phyloP scores from a whole-genome alignment of 2,329 filamentous ascomycete species.

The Xylariomycetidae sp. region DNA sequence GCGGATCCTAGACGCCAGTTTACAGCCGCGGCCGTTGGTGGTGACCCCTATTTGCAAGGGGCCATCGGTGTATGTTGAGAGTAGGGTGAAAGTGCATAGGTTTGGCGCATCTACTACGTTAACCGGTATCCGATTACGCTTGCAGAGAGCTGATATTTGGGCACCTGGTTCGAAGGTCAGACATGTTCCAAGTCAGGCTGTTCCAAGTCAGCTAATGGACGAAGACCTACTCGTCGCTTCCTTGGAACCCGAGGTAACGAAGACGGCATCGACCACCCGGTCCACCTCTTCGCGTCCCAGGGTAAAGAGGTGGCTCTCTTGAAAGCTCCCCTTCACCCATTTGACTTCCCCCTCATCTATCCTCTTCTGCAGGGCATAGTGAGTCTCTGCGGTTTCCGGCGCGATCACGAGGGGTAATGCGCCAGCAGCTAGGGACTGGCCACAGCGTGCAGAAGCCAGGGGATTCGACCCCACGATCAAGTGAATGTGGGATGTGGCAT shows the following conservation, averaged over 20 bases:
- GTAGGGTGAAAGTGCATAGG: slow-evolving; percentile 82
- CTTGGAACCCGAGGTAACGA: slow-evolving; percentile 62
- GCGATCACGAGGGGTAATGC: slow-evolving; percentile 76
- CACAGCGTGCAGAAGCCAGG: slow-evolving; percentile 77
- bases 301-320: slow-evolving; percentile 63
- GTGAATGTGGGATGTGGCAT: slow-evolving; percentile 67
- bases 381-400: slow-evolving; percentile 54
- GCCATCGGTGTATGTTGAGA: slow-evolving; percentile 84
- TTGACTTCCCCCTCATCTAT: slow-evolving; percentile 61
- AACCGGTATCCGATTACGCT: slow-evolving; percentile 75
- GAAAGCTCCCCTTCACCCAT: slow-evolving; percentile 62
- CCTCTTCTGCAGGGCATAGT: slow-evolving; percentile 53
- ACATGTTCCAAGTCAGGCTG: slow-evolving; percentile 30
- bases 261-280: slow-evolving; percentile 81
- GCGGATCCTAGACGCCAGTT: slow-evolving; percentile 81
- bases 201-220: no score
- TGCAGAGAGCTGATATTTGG: slow-evolving; percentile 70
- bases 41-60: slow-evolving; percentile 93
- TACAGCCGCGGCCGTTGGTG: slow-evolving; percentile 91
- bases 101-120: slow-evolving; percentile 85
- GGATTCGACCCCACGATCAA: slow-evolving; percentile 82
- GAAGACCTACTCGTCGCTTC: slow-evolving; percentile 31
- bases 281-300: slow-evolving; percentile 77
- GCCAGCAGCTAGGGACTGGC: slow-evolving; percentile 73
- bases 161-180: slow-evolving; percentile 36